Conservation (phyloP, 2,329 filamentous ascomycete genomes). For the Aureobasidium namibiae region DNA sequence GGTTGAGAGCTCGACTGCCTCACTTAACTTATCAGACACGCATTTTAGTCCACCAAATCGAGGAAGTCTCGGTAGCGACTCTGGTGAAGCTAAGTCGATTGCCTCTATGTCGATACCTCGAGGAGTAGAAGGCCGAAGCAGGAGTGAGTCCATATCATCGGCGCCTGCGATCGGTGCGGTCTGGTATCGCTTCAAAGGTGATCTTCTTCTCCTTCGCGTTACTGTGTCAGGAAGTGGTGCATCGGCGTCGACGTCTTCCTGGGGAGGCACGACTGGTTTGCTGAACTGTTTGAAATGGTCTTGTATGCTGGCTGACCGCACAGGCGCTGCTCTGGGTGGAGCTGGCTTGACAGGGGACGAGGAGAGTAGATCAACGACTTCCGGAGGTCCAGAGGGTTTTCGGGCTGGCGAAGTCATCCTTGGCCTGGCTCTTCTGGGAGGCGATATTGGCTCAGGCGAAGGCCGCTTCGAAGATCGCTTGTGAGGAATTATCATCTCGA, state of each 20-base stretch:
- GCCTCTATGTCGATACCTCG: slow-evolving; percentile 14
- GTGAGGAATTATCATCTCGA: neutral
- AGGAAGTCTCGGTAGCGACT: slow-evolving; percentile 1
- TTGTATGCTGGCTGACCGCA: neutral
- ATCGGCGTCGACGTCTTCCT: neutral
- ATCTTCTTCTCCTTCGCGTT: slow-evolving; percentile 23
- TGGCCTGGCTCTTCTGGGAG: slow-evolving; percentile 18
- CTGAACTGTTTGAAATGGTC: slow-evolving; percentile 14
- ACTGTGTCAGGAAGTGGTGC: slow-evolving; percentile 24
- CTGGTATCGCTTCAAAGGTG: slow-evolving; percentile 22
- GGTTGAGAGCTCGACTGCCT: neutral
- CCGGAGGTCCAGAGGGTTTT: slow-evolving; percentile 16
- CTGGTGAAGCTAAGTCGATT: slow-evolving; percentile 17
- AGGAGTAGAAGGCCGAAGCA: slow-evolving; percentile 11
- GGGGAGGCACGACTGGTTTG: neutral
- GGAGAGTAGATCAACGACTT: slow-evolving; percentile 25
- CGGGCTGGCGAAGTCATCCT: slow-evolving; percentile 21
- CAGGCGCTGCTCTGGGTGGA: neutral
- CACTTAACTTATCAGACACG: neutral
- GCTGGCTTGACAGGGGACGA: slow-evolving; percentile 17
- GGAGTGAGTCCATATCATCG: slow-evolving; percentile 5
- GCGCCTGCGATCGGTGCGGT: slow-evolving; percentile 21
- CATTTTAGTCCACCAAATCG: neutral
- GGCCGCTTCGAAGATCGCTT: slow-evolving; percentile 1
- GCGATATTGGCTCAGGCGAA: slow-evolving; percentile 20